These are phyloP conservation scores for Jatropha curcas DNA, from an alignment of 345 rosid species.

Conservation along the genomic window DNA sequence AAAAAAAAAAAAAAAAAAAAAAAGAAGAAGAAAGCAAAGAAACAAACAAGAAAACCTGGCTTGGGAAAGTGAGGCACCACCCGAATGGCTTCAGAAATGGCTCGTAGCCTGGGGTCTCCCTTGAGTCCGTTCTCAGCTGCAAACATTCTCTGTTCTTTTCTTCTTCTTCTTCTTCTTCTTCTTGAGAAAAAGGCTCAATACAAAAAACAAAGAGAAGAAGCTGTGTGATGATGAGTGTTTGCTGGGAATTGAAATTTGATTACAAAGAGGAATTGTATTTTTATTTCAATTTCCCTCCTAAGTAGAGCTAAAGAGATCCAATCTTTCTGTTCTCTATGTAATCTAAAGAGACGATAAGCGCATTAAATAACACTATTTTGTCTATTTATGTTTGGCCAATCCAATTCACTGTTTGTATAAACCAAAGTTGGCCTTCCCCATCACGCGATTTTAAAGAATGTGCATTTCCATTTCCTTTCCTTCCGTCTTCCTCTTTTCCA, in stretches of 20 bases:
- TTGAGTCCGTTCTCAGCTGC: slow-evolving; percentile 74
- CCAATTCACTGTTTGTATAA: slow-evolving; percentile 32
- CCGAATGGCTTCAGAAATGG: slow-evolving; percentile 62
- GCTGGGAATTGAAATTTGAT: neutral
- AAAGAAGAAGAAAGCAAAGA: neutral
- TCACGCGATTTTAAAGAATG: slow-evolving; percentile 25
- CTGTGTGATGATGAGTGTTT: no score
- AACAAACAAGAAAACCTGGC: slow-evolving; percentile 39
- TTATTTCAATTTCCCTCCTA: slow-evolving; percentile 21
- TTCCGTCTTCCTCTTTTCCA: neutral
- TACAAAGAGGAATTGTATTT: neutral
- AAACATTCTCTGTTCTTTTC: slow-evolving; percentile 45
- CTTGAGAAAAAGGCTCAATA: no score
- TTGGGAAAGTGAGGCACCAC: slow-evolving; percentile 80
- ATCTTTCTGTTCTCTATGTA: slow-evolving; percentile 23
- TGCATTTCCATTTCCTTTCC: neutral
- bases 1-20: no score
- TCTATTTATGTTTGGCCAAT: slow-evolving; percentile 51
- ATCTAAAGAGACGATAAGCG: slow-evolving; percentile 25
- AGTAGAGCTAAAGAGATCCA: neutral
- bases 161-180: neutral
- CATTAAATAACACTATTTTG: slow-evolving; percentile 43
- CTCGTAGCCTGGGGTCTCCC: slow-evolving; percentile 70
- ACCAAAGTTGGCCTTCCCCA: neutral
- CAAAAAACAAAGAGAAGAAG: no score